phyloP scores from a whole-genome alignment of 805 yeast genomes.

The Zygosaccharomyces bailii region DNA sequence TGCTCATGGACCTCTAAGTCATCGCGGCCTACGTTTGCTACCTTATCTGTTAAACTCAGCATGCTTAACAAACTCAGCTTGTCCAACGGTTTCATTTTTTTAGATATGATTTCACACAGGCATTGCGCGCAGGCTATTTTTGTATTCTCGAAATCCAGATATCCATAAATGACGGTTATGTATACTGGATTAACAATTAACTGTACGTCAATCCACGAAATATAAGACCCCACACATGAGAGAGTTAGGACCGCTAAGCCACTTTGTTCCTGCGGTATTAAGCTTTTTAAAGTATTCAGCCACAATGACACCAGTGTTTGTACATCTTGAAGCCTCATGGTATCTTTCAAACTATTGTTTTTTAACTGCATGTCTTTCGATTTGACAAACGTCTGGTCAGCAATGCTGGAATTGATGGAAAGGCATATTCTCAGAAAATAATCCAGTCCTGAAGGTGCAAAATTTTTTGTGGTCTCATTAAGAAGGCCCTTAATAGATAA shows the following conservation, averaged over 20 bases:
- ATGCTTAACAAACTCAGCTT: slow-evolving; percentile 61
- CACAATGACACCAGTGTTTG: slow-evolving; percentile 58
- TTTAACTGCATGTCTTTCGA: slow-evolving; percentile 59
- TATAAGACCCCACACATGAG: slow-evolving; percentile 75
- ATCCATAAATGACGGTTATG: slow-evolving; percentile 55
- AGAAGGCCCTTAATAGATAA: slow-evolving; percentile 22
- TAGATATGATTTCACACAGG: slow-evolving; percentile 58
- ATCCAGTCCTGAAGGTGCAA: slow-evolving; percentile 51
- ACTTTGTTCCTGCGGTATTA: slow-evolving; percentile 20
- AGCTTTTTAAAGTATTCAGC: slow-evolving; percentile 44
- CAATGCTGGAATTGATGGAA: slow-evolving; percentile 85
- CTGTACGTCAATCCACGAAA: slow-evolving; percentile 87
- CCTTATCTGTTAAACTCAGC: slow-evolving; percentile 60
- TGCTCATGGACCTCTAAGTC: slow-evolving; percentile 72
- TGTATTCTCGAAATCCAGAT: slow-evolving; percentile 46
- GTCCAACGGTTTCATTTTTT: slow-evolving; percentile 72
- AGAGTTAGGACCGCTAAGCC: slow-evolving; percentile 37
- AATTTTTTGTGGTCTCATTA: slow-evolving; percentile 19
- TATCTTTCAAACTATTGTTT: slow-evolving; percentile 74
- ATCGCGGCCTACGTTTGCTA: slow-evolving; percentile 30
- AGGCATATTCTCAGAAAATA: slow-evolving; percentile 70
- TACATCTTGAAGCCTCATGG: slow-evolving; percentile 76
- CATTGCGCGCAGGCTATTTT: slow-evolving; percentile 55
- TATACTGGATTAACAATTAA: slow-evolving; percentile 62
- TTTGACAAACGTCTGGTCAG: slow-evolving; percentile 80